Evolutionary conservation across 1,139 yeast genomes (phyloP).

Genomic region (Pichia sp.): DNA sequence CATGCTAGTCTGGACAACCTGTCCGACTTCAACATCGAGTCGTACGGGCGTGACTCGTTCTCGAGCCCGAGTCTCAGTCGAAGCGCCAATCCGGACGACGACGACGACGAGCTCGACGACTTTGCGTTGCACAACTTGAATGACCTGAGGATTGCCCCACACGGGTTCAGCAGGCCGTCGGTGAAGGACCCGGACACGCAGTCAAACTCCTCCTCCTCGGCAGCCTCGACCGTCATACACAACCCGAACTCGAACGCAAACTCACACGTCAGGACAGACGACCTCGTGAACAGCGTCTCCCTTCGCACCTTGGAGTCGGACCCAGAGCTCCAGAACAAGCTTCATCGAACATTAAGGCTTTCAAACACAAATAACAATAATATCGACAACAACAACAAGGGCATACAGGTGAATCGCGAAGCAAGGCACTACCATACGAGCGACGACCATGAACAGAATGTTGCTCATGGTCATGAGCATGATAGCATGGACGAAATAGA

Average conservation of each 20-base stretch:
- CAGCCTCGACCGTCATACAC: slow-evolving; percentile 29
- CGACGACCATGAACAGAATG: background rate
- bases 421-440: background rate
- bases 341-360: slow-evolving; percentile 11
- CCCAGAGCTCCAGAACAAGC: slow-evolving; percentile 14
- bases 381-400: background rate
- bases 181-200: slow-evolving; percentile 13
- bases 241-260: slow-evolving; percentile 17
- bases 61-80: background rate
- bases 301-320: slow-evolving; percentile 20
- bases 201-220: slow-evolving; percentile 25
- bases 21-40: slow-evolving; percentile 12
- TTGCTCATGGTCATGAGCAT: slow-evolving; percentile 29
- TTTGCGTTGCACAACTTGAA: slow-evolving; percentile 19
- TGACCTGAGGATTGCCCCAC: slow-evolving; percentile 17
- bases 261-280: background rate
- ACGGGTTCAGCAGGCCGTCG: slow-evolving; percentile 2
- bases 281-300: slow-evolving; percentile 1
- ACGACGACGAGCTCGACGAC: slow-evolving; percentile 22
- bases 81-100: background rate
- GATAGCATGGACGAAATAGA: background rate
- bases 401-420: background rate
- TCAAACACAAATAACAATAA: background rate
- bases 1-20: slow-evolving; percentile 1
- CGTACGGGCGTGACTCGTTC: background rate